A percentile compares a stretch with the other conserved stretches of the same genome.
Conservation (phyloP, 164 flowering plant species). For the Chimonanthus praecox region DNA sequence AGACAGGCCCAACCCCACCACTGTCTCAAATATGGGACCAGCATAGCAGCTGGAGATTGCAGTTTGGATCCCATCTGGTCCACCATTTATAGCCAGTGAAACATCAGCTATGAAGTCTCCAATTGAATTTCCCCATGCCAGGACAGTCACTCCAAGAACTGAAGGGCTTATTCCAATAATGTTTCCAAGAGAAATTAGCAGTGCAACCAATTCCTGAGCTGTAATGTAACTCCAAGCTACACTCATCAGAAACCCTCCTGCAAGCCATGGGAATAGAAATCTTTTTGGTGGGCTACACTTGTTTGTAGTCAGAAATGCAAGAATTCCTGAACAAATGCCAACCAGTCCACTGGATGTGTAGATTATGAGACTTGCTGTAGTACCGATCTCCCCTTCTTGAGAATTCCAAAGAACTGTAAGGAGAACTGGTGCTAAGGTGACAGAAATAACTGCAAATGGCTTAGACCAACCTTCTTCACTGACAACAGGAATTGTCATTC, state of each 20-base stretch:
- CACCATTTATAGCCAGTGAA: conserved; percentile 35
- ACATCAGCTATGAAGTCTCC: conserved; percentile 48
- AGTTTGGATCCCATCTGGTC: conserved; percentile 36
- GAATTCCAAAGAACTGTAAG: conserved; percentile 34
- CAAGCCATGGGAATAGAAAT: conserved; percentile 43
- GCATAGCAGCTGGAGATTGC: conserved; percentile 52
- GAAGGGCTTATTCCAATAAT: conserved; percentile 39
- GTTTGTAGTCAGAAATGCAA: conserved; percentile 27
- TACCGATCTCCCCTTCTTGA: conserved; percentile 7
- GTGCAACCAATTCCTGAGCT: conserved; percentile 48
- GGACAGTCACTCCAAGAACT: conserved; percentile 39
- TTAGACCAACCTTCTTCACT: conserved; percentile 49
- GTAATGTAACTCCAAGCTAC: conserved; percentile 50
- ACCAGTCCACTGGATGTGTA: conserved; percentile 19
- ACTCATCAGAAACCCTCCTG: conserved; percentile 55
- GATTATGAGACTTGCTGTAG: conserved; percentile 5
- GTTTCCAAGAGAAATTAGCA: conserved; percentile 41
- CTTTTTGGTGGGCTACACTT: conserved; percentile 32
- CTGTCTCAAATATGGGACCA: conserved; percentile 48
- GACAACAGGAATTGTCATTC: conserved; percentile 47
- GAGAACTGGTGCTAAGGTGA: conserved; percentile 38
- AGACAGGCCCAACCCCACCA: conserved; percentile 46
- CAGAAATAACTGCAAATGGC: conserved; percentile 40
- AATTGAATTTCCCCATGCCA: conserved; percentile 60
- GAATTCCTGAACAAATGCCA: conserved; percentile 27